These are phyloP conservation scores for Bipolaris cookei DNA, from an alignment of 2,329 filamentous ascomycete genomes.

Conservation along the genomic window DNA sequence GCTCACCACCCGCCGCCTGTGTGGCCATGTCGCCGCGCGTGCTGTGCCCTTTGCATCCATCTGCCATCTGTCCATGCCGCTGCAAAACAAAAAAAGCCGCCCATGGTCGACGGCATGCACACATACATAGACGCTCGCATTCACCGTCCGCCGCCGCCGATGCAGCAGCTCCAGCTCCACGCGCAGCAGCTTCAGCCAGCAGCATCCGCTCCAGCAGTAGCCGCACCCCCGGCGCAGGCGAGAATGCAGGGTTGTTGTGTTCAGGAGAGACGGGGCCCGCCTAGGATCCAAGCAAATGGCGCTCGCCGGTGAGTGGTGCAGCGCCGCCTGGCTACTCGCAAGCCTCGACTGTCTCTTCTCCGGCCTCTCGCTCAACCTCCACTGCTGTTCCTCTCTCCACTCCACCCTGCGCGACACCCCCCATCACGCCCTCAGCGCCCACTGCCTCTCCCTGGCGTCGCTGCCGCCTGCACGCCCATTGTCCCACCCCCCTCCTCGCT, in stretches of 20 bases:
- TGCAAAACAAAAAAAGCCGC: background rate
- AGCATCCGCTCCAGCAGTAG: background rate
- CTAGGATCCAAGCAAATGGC: conserved; percentile 20
- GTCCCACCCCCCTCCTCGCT: conserved; percentile 5
- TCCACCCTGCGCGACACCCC: conserved; percentile 5
- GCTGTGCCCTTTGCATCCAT: background rate
- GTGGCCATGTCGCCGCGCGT: background rate
- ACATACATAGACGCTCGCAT: background rate
- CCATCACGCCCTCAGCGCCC: conserved; percentile 19
- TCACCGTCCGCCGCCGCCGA: background rate
- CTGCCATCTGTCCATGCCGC: background rate
- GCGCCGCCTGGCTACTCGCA: conserved; percentile 18
- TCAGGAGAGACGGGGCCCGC: conserved; percentile 27
- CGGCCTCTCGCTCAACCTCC: conserved; percentile 22
- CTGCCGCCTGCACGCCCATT: conserved; percentile 12
- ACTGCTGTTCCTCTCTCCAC: conserved; percentile 19
- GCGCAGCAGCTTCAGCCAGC: background rate
- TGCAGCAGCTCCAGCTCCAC: background rate
- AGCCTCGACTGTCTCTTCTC: conserved; percentile 25
- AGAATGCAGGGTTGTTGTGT: conserved; percentile 31
- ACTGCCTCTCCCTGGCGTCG: conserved; percentile 20
- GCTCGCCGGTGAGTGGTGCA: conserved; percentile 30
- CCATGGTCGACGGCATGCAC: background rate
- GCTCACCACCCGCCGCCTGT: background rate
- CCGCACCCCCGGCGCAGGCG: conserved; percentile 3